Conservation (phyloP, 2,329 filamentous ascomycete species). For the Phaeomoniella chlamydospora region DNA sequence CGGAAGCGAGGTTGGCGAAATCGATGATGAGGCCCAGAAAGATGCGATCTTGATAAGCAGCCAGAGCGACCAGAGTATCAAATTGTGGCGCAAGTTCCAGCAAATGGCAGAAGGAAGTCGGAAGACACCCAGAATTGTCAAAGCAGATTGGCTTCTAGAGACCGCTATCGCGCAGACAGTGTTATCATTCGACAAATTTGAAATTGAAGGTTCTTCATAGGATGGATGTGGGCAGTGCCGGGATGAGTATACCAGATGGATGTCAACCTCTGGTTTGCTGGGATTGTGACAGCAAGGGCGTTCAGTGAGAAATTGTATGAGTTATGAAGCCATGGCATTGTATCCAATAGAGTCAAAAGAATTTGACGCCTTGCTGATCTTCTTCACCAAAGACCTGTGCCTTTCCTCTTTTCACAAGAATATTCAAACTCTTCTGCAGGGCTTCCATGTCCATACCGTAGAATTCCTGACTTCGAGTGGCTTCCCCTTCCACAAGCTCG, state of each 20-base stretch:
- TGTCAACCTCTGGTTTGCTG: too few species aligned
- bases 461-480: constrained; percentile 53
- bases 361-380: constrained; percentile 85
- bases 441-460: constrained; percentile 77
- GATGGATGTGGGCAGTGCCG: too few species aligned
- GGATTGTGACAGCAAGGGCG: too few species aligned
- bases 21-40: constrained; percentile 41
- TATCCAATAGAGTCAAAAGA: constrained; percentile 51
- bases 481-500: constrained; percentile 80
- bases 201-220: constrained; percentile 15
- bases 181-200: constrained; percentile 50
- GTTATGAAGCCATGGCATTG: not conserved
- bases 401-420: constrained; percentile 79
- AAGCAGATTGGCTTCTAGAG: constrained; percentile 78
- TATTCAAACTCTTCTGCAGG: constrained; percentile 61
- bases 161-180: constrained; percentile 80
- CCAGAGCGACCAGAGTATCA: constrained; percentile 48
- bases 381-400: constrained; percentile 87
- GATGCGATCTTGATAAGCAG: constrained; percentile 71
- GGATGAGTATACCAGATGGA: too few species aligned
- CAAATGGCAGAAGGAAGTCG: constrained; percentile 64
- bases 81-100: constrained; percentile 66
- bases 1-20: constrained; percentile 16
- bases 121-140: constrained; percentile 68
- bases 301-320: constrained; percentile 2